These are phyloP conservation scores for Sphagnum magellanicum DNA, from an alignment of 228 moss, liverwort and hornwort genomes.

Conservation along the genomic window DNA sequence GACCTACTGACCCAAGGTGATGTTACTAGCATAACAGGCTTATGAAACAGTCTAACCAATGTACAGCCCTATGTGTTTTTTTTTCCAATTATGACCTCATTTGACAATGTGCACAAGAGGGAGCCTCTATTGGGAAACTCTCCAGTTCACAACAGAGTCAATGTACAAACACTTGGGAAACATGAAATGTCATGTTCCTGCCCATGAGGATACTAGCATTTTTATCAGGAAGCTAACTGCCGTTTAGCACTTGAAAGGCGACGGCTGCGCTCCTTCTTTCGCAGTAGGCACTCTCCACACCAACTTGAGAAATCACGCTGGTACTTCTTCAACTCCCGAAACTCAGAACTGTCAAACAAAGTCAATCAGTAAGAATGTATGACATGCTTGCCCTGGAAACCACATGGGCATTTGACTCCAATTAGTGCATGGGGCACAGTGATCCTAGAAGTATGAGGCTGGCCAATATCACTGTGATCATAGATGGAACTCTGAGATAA, in stretches of 20 bases:
- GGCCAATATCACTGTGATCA: too few species aligned
- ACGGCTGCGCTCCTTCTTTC: conserved; percentile 77
- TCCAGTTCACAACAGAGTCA: conserved; percentile 34
- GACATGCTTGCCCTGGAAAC: not conserved
- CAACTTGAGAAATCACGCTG: conserved; percentile 98
- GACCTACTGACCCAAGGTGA: not conserved
- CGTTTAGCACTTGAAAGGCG: conserved; percentile 84
- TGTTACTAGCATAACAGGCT: conserved; percentile 4
- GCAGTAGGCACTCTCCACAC: conserved; percentile 91
- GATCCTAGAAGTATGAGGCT: too few species aligned
- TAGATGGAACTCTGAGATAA: too few species aligned
- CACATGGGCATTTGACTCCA: not conserved
- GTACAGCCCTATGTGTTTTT: conserved; percentile 15
- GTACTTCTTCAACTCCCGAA: conserved; percentile 97
- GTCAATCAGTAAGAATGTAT: not conserved
- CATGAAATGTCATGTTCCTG: conserved; percentile 9
- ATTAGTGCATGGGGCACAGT: too few species aligned
- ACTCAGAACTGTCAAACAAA: conserved; percentile 69
- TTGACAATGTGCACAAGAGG: conserved; percentile 6
- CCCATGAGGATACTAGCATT: conserved; percentile 9
- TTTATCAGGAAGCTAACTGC: conserved; percentile 58
- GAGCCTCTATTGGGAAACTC: conserved; percentile 18
- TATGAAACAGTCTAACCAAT: conserved; percentile 27
- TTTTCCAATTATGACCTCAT: conserved; percentile 16
- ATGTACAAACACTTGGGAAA: conserved; percentile 32